phyloP scores from a whole-genome alignment of 2,329 filamentous ascomycete genomes.

The Reticulascus tulasneorum region DNA sequence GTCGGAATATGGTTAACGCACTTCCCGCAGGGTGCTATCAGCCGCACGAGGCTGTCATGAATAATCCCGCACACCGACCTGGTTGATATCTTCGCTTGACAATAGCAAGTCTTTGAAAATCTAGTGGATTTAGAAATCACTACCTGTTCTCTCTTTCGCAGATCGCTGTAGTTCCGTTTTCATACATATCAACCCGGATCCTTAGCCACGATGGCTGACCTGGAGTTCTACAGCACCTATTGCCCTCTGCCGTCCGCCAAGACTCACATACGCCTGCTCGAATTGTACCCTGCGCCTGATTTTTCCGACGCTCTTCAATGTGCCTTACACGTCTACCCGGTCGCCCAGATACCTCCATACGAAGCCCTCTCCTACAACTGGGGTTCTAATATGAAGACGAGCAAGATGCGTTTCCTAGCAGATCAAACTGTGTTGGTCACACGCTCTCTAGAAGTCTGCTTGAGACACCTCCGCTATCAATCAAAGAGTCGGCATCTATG shows the following conservation, averaged over 20 bases:
- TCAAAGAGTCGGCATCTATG: conserved; percentile 21
- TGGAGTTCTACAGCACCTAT: too few species aligned
- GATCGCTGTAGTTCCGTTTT: too few species aligned
- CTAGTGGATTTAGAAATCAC: too few species aligned
- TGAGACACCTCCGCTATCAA: conserved; percentile 6
- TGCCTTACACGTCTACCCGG: conserved; percentile 2
- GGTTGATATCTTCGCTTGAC: too few species aligned
- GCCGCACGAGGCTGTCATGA: too few species aligned
- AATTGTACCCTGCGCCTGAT: conserved; percentile 3
- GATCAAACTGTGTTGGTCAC: conserved; percentile 7
- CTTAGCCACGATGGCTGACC: too few species aligned
- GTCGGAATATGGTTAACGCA: too few species aligned
- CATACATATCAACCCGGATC: too few species aligned
- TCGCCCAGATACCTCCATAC: conserved; percentile 13
- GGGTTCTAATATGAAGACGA: conserved; percentile 11
- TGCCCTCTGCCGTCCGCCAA: conserved; percentile 7
- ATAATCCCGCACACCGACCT: too few species aligned
- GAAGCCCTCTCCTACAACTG: conserved; percentile 22
- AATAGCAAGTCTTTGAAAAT: too few species aligned
- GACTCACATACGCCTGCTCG: conserved; percentile 11
- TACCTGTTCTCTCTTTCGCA: too few species aligned
- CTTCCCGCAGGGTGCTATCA: too few species aligned
- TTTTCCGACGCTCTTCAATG: conserved; percentile 5
- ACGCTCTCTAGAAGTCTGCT: conserved; percentile 9
- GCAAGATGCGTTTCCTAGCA: conserved; percentile 3